Base-by-base conservation (phyloP, 305 asterid genomes). In the Fraxinus sp. region DNA sequence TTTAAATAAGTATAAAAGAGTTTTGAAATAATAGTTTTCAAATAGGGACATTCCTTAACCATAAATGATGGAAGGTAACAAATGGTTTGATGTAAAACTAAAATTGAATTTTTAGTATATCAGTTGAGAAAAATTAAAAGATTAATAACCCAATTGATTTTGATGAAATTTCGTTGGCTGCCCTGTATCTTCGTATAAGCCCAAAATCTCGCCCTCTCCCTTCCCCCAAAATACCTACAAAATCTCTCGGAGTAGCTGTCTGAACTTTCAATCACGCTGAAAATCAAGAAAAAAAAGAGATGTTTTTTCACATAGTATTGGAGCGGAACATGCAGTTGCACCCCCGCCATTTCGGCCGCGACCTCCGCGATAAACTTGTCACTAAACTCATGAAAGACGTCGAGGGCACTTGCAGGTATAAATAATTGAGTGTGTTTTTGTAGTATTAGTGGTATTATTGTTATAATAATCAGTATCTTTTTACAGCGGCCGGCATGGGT, bases 281-380 rank as follows among this genome's bases (percentile, higher is more conserved):
- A 20, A 59, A 59, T 18, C 14, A 18, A 59, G 18, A 46, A 46
- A 46, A 44, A 57, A 6, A 26, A 77, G 14, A 80, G 71, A 95
- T 93, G 98, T 95, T 93, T 88, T 93, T 95, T 57, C 97, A 93
- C 93, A 95, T 95, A 85, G 90, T 93, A 4, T 85, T 95, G 90
- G 98, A 95, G 90, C 87, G 98, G 64, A 95, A 95, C 76, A 95
- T 96, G 99, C 99, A 96, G 86, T 87, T 96, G 28, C 99, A 96
- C 85, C 99, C 99, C 8, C 98, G 99, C 77, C 99, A 96, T 84
- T 96, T 94, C 52, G 99, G 98, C 30, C 98, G 99, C 10, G 99
- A 95, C 80, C 94, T 95, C 20, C 91, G 98, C 30, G 99, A 95
- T 24, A 95, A 95, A 87, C 97, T 95, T 4, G 97, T 94, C 7